These are phyloP conservation scores for Austropuccinia psidii DNA, from an alignment of 1,284 basidiomycete genomes.

Conservation along the genomic window DNA sequence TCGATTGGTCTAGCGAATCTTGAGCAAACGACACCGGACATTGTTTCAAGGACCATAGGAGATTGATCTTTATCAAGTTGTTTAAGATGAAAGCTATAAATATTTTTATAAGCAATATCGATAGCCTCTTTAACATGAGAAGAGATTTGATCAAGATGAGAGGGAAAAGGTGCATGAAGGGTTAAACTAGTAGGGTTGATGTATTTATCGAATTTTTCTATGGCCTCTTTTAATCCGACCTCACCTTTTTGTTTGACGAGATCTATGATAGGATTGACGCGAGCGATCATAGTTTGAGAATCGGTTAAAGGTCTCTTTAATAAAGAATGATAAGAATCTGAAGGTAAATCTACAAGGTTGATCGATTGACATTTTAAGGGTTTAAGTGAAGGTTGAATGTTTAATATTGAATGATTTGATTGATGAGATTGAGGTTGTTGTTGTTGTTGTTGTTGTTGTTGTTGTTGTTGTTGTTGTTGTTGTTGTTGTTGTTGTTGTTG, in stretches of 20 bases:
- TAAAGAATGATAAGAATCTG: neutral
- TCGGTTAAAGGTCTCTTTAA: conserved; percentile 25
- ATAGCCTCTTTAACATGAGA: conserved; percentile 65
- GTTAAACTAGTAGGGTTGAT: neutral
- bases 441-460: neutral
- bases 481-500: neutral
- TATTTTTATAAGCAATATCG: conserved; percentile 84
- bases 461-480: no score
- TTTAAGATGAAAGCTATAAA: conserved; percentile 73
- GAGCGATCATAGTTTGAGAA: conserved; percentile 36
- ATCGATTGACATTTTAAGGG: conserved; percentile 24
- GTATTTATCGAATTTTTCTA: conserved; percentile 38
- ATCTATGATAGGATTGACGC: conserved; percentile 50
- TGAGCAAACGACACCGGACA: conserved; percentile 92
- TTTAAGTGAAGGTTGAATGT: neutral
- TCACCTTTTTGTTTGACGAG: conserved; percentile 48
- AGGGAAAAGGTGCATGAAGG: neutral
- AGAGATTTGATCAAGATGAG: neutral
- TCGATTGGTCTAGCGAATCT: conserved; percentile 89
- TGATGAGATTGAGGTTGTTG: neutral
- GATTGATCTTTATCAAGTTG: conserved; percentile 62
- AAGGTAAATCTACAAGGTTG: conserved; percentile 34
- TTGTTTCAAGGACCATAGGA: conserved; percentile 78
- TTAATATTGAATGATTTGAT: neutral
- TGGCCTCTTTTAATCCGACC: conserved; percentile 52